These are phyloP conservation scores for Pyronema omphalodes DNA, from an alignment of 495 filamentous ascomycete genomes.

Conservation along the genomic window DNA sequence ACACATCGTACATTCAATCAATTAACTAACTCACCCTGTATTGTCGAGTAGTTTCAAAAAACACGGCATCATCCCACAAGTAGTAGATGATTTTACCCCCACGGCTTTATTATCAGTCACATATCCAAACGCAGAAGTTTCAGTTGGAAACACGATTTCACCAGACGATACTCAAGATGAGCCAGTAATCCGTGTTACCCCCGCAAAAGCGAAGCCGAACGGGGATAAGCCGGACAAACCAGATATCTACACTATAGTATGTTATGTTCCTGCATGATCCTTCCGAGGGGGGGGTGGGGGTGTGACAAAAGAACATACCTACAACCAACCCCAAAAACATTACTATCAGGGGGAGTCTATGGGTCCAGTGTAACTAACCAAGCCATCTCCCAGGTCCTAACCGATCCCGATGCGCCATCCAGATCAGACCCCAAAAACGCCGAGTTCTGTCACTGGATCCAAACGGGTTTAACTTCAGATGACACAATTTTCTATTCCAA, in stretches of 20 bases:
- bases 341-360: too few relatives aligned
- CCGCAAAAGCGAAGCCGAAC: constrained; percentile 6
- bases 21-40: not conserved
- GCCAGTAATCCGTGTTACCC: constrained; percentile 32
- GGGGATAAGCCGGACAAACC: constrained; percentile 10
- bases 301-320: too few relatives aligned
- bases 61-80: constrained; percentile 44
- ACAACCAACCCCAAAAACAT: too few relatives aligned
- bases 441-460: constrained; percentile 61
- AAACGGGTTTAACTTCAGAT: constrained; percentile 27
- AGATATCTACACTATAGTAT: constrained; percentile 16
- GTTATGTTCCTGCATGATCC: constrained; percentile 5
- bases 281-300: too few relatives aligned
- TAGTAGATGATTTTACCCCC: constrained; percentile 46
- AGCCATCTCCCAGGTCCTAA: constrained; percentile 27
- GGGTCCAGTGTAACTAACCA: not conserved
- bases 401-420: constrained; percentile 54
- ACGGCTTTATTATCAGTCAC: constrained; percentile 32
- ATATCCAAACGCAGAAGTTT: constrained; percentile 32
- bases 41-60: constrained; percentile 31
- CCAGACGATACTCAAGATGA: constrained; percentile 32
- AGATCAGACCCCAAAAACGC: constrained; percentile 44
- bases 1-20: not conserved
- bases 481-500: constrained; percentile 8
- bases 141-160: constrained; percentile 43